Evolutionary conservation across 2,329 filamentous ascomycete genomes (phyloP).

Genomic region (Tolypocladium amazonense): DNA sequence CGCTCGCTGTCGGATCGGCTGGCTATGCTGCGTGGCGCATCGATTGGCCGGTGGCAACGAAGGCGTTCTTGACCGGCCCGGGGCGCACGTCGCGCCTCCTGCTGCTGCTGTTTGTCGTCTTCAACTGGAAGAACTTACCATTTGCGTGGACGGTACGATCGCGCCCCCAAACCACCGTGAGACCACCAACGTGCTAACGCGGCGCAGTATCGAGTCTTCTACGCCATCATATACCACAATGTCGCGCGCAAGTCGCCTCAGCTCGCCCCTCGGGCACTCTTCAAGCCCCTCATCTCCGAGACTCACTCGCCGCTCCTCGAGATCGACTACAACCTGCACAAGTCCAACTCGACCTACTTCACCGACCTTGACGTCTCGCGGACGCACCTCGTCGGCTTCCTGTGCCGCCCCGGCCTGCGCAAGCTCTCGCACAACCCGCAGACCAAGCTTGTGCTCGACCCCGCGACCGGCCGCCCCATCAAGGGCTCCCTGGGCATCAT

Average conservation of each 20-base stretch:
- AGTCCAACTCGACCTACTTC: constrained; percentile 80
- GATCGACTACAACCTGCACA: constrained; percentile 80
- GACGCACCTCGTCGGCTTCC: constrained; percentile 64
- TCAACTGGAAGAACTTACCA: constrained; percentile 66
- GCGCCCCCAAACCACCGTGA: not conserved
- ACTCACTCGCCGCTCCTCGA: constrained; percentile 62
- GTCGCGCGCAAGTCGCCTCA: constrained; percentile 35
- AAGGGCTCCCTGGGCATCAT: constrained; percentile 49
- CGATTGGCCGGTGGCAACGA: constrained; percentile 27
- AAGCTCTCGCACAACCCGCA: constrained; percentile 6
- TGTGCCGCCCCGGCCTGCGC: constrained; percentile 38
- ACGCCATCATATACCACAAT: constrained; percentile 44
- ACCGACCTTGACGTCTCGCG: constrained; percentile 75
- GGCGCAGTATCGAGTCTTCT: constrained; percentile 46
- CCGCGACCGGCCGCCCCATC: constrained; percentile 35
- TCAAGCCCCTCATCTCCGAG: constrained; percentile 57
- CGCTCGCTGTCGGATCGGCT: constrained; percentile 27
- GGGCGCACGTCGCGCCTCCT: constrained; percentile 42
- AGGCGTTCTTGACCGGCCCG: constrained; percentile 40
- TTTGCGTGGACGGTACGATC: constrained; percentile 62
- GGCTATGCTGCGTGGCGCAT: constrained; percentile 37
- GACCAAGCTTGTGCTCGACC: constrained; percentile 35
- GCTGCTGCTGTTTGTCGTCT: constrained; percentile 42
- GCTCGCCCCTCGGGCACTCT: constrained; percentile 54
- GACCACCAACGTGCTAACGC: not conserved